These are phyloP conservation scores for Calocera viscosa DNA, from an alignment of 768 basidiomycete genomes.

Conservation along the genomic window DNA sequence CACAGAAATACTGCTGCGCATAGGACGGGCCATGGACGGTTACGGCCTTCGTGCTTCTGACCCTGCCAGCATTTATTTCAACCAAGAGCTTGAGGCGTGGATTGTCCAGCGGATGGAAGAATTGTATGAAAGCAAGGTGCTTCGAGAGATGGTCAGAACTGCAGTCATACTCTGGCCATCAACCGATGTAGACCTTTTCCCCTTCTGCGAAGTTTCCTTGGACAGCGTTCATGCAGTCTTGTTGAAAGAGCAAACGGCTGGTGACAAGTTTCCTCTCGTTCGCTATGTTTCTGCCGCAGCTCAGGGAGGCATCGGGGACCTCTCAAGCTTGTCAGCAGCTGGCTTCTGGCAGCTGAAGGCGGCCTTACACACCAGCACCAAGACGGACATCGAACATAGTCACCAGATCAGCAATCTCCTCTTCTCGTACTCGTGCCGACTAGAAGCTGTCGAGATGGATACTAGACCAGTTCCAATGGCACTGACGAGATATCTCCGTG, in stretches of 20 bases:
- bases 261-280: background rate
- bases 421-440: background rate
- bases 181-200: background rate
- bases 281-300: background rate
- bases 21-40: conserved; percentile 7
- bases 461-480: background rate
- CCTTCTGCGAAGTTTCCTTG: background rate
- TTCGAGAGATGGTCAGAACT: background rate
- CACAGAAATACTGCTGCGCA: conserved; percentile 13
- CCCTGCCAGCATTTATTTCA: background rate
- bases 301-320: background rate
- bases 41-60: background rate
- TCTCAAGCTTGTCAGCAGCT: background rate
- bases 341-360: conserved; percentile 7
- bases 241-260: background rate
- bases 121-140: background rate
- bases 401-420: background rate
- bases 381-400: background rate
- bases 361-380: background rate
- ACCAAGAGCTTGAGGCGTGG: background rate
- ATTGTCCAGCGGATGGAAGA: background rate
- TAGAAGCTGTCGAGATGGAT: conserved; percentile 3
- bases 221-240: background rate
- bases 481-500: background rate
- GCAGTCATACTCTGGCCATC: background rate